Conservation (phyloP, 768 basidiomycete genomes). For the Roridomyces roridus region DNA sequence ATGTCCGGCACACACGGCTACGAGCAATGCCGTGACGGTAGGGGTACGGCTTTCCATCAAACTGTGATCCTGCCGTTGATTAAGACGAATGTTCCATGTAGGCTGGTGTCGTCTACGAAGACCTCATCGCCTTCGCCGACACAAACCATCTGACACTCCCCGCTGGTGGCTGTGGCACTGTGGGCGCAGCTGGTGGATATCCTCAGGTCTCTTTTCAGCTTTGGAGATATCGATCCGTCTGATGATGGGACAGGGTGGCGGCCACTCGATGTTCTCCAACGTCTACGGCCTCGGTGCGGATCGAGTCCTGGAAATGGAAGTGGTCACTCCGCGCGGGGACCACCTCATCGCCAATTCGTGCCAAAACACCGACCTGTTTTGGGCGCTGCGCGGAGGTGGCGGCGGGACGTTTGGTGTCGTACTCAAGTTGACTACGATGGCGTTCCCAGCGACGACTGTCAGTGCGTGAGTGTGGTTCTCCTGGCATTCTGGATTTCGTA, state of each 20-base stretch:
- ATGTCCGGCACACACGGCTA: background rate
- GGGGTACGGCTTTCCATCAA: too few species aligned
- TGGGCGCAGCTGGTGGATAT: conserved; percentile 18
- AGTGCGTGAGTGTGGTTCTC: too few species aligned
- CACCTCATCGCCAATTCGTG: conserved; percentile 38
- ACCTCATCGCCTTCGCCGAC: too few species aligned
- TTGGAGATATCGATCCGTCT: too few species aligned
- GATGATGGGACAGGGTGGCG: too few species aligned
- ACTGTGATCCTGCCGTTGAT: background rate
- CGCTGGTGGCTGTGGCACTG: too few species aligned
- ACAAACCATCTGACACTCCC: too few species aligned
- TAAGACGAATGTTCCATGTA: too few species aligned
- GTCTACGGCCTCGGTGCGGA: background rate
- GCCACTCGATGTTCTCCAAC: background rate
- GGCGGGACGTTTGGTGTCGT: conserved; percentile 27
- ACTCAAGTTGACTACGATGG: background rate
- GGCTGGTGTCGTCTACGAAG: conserved; percentile 23
- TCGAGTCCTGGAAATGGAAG: conserved; percentile 31
- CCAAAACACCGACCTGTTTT: conserved; percentile 44
- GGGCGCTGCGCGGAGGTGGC: conserved; percentile 36
- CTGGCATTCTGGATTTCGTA: too few species aligned
- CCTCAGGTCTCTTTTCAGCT: too few species aligned
- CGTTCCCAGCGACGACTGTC: background rate
- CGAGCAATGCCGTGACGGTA: background rate
- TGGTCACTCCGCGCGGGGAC: conserved; percentile 44